Conservation (phyloP, 495 filamentous ascomycete species). For the Amorphotheca resinae region DNA sequence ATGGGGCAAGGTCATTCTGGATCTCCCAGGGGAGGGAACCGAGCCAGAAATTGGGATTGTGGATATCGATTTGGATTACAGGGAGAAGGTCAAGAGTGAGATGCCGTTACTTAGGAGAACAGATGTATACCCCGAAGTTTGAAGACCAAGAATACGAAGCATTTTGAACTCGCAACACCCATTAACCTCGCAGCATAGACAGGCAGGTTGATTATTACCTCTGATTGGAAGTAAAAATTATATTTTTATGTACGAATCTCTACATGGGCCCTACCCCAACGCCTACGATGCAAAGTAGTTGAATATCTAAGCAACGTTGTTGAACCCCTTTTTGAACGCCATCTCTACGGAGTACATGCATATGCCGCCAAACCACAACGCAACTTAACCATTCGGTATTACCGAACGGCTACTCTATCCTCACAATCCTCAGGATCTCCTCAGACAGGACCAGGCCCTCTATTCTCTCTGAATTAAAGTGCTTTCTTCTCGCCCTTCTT, state of each 20-base stretch:
- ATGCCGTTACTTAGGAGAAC: slow-evolving; percentile 48
- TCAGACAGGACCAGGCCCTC: background rate
- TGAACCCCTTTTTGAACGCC: slow-evolving; percentile 10
- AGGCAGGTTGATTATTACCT: no score
- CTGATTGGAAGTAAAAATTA: no score
- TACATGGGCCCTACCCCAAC: no score
- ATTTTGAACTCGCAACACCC: background rate
- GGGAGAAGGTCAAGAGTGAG: slow-evolving; percentile 38
- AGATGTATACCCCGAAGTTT: slow-evolving; percentile 21
- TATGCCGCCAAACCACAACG: background rate
- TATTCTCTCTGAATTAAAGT: slow-evolving; percentile 25
- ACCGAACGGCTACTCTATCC: background rate
- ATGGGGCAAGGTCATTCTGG: slow-evolving; percentile 67
- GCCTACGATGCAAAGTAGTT: slow-evolving; percentile 18
- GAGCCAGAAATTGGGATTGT: slow-evolving; percentile 34
- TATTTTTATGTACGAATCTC: no score
- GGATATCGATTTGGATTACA: slow-evolving; percentile 33
- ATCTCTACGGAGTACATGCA: background rate
- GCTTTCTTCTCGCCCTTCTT: slow-evolving; percentile 31
- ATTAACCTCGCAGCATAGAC: no score
- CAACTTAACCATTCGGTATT: background rate
- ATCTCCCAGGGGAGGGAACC: slow-evolving; percentile 41
- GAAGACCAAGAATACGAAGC: background rate
- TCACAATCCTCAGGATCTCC: background rate
- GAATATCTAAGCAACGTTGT: slow-evolving; percentile 13